Conservation (phyloP, 2,329 filamentous ascomycete genomes). For the Phaeosphaeriaceae sp. region DNA sequence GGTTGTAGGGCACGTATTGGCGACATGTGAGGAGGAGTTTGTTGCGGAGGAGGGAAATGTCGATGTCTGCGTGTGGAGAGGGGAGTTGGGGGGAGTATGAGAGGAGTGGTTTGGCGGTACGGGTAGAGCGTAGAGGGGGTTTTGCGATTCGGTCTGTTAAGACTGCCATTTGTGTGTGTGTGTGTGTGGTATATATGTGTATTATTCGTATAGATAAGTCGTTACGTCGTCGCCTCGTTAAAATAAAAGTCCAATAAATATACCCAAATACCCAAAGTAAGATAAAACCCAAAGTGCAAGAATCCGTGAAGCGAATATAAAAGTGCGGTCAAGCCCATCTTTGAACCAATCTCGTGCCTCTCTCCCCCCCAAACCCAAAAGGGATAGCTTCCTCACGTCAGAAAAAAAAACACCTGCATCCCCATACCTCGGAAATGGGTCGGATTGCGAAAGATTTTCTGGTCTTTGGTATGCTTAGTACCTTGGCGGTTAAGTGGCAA, state of each 20-base stretch:
- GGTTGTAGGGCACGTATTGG: constrained; percentile 20
- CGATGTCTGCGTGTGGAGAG: constrained; percentile 32
- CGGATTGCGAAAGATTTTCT: constrained; percentile 5
- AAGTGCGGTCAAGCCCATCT: constrained; percentile 31
- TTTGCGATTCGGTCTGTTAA: constrained; percentile 27
- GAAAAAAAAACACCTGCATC: too few species aligned
- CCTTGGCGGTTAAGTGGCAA: constrained; percentile 14
- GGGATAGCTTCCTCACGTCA: too few species aligned
- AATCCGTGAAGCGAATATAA: constrained; percentile 8
- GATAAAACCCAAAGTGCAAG: too few species aligned
- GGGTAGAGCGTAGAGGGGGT: constrained; percentile 26
- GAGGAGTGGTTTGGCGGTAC: constrained; percentile 25
- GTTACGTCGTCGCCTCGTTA: too few species aligned
- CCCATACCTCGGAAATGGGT: constrained; percentile 27
- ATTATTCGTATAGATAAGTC: too few species aligned
- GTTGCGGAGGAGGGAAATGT: constrained; percentile 33
- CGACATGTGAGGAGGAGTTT: constrained; percentile 34
- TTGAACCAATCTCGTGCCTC: constrained; percentile 14
- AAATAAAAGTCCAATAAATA: too few species aligned
- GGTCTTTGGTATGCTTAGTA: constrained; percentile 1
- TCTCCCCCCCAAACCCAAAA: background rate
- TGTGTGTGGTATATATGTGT: too few species aligned
- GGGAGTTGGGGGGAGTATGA: constrained; percentile 31
- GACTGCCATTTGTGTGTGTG: too few species aligned
- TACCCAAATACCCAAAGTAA: too few species aligned